Percentiles rank a stretch among this genome's conserved stretches.
phyloP scores from a whole-genome alignment of 169 alveolate species.

The Cryptosporidium andersoni region DNA sequence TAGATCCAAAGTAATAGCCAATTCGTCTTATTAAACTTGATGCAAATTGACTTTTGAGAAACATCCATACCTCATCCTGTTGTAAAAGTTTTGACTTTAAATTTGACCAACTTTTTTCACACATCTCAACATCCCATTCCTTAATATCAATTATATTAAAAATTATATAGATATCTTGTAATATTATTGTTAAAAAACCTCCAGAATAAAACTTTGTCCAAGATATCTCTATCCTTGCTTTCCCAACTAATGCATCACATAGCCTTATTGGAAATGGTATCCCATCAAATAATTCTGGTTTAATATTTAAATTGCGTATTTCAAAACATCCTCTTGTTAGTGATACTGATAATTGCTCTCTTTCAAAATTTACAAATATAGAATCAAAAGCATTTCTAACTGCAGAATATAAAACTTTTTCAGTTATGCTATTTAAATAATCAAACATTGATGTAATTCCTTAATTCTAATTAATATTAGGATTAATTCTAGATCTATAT shows the following conservation, averaged over 20 bases:
- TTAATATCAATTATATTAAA: slow-evolving; percentile 55
- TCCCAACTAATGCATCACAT: slow-evolving; percentile 54
- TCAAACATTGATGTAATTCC: slow-evolving; percentile 3
- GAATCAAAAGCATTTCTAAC: slow-evolving; percentile 20
- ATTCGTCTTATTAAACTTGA: slow-evolving; percentile 47
- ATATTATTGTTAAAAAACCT: slow-evolving; percentile 32
- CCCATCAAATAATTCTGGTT: slow-evolving; percentile 24
- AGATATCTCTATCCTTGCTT: slow-evolving; percentile 29
- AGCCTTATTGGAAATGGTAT: slow-evolving; percentile 34
- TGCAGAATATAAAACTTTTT: slow-evolving; percentile 50
- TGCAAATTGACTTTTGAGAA: slow-evolving; percentile 38
- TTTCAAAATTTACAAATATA: slow-evolving; percentile 54
- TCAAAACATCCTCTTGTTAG: slow-evolving; percentile 41
- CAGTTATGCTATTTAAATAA: slow-evolving; percentile 55
- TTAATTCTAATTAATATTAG: no score
- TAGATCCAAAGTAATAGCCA: slow-evolving; percentile 39
- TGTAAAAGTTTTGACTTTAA: slow-evolving; percentile 30
- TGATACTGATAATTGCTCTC: slow-evolving; percentile 46
- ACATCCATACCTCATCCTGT: slow-evolving; percentile 49
- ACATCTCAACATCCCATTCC: slow-evolving; percentile 53
- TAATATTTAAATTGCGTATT: slow-evolving; percentile 32
- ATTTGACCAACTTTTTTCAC: slow-evolving; percentile 52
- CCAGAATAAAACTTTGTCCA: slow-evolving; percentile 57
- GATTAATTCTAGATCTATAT: no score
- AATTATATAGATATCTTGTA: slow-evolving; percentile 44